These are phyloP conservation scores for Francoa sonchifolia DNA, from an alignment of 441 rosid genomes.

Conservation along the genomic window DNA sequence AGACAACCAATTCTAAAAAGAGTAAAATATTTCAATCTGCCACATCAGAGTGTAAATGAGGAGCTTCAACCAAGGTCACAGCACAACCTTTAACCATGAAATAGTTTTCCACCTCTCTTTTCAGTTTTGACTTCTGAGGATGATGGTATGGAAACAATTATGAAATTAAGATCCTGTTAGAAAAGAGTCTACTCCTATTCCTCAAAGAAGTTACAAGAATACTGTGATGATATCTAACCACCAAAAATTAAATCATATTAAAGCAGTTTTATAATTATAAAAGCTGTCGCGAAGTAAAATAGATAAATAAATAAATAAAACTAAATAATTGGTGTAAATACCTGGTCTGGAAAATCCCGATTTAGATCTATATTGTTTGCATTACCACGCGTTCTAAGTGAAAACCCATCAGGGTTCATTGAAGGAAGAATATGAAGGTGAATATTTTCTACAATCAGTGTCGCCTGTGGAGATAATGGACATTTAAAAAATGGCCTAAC, in stretches of 20 bases:
- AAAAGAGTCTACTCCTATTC: too few relatives aligned
- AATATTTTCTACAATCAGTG: slow-evolving; percentile 59
- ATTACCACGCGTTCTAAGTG: slow-evolving; percentile 61
- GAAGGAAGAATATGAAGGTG: slow-evolving; percentile 94
- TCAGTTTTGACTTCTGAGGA: too few relatives aligned
- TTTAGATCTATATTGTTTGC: slow-evolving; percentile 82
- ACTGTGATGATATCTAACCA: too few relatives aligned
- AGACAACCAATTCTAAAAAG: too few relatives aligned
- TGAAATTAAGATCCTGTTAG: background rate
- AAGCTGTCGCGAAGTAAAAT: slow-evolving; percentile 3
- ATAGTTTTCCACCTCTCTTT: too few relatives aligned
- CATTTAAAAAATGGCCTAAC: slow-evolving; percentile 5
- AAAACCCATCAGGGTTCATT: slow-evolving; percentile 91
- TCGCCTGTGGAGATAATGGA: slow-evolving; percentile 37
- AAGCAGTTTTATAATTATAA: background rate
- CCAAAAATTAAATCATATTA: background rate
- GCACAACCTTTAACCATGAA: too few relatives aligned
- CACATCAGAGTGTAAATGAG: too few relatives aligned
- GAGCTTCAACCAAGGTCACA: too few relatives aligned
- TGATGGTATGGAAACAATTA: too few relatives aligned
- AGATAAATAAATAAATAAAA: slow-evolving; percentile 22
- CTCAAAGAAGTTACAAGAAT: too few relatives aligned
- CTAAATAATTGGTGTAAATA: too few relatives aligned
- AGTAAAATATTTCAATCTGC: too few relatives aligned
- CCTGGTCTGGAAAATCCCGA: slow-evolving; percentile 99